These are phyloP conservation scores for Mangifera indica DNA, from an alignment of 345 rosid species.

Conservation along the genomic window DNA sequence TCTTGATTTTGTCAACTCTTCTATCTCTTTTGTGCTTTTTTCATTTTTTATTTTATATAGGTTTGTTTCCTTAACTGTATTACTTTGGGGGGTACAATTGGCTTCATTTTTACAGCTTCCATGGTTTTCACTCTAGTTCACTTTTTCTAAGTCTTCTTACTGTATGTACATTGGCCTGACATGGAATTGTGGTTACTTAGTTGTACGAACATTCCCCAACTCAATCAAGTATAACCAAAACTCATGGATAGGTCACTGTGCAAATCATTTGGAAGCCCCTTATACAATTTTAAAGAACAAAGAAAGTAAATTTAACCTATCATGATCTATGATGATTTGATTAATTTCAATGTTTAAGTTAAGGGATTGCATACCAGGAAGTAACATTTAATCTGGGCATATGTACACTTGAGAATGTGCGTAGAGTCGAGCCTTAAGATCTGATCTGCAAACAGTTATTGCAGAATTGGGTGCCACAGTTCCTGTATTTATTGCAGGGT, in stretches of 20 bases:
- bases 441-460: no score
- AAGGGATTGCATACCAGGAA: no score
- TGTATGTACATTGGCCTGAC: background rate
- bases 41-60: constrained; percentile 1
- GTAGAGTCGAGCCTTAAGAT: no score
- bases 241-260: background rate
- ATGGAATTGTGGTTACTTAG: background rate
- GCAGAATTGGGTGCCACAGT: background rate
- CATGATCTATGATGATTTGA: background rate
- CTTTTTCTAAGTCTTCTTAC: background rate
- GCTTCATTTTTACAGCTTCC: background rate
- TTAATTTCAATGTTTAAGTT: background rate
- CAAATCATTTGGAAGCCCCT: no score
- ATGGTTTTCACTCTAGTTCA: background rate
- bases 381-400: no score
- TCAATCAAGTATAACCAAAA: background rate
- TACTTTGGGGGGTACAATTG: background rate
- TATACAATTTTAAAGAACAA: background rate
- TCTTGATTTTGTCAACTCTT: constrained; percentile 38
- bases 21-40: background rate
- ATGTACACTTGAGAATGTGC: no score
- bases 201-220: background rate
- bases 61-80: constrained; percentile 5
- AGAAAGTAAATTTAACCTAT: background rate
- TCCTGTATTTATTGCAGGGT: background rate